These are phyloP conservation scores for Verticillium nonalfalfae DNA, from an alignment of 2,329 filamentous ascomycete species.

Conservation along the genomic window DNA sequence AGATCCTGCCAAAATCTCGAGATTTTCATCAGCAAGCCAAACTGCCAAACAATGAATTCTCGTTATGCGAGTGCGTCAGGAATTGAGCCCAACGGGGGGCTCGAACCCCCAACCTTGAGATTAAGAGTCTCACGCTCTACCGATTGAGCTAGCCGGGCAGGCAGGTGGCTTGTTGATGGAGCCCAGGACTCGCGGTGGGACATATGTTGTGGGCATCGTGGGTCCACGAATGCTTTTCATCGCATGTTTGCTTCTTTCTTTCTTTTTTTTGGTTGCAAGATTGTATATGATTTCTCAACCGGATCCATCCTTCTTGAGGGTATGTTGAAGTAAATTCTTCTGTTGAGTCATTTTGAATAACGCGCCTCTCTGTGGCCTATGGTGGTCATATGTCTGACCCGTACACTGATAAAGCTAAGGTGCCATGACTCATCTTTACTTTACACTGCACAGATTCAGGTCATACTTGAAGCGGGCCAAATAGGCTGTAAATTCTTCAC, in stretches of 20 bases:
- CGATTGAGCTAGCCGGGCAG: slow-evolving; percentile 59
- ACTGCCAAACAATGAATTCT: neutral
- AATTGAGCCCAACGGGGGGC: slow-evolving; percentile 2
- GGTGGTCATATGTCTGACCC: too few relatives aligned
- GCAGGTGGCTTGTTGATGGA: neutral
- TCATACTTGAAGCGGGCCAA: too few relatives aligned
- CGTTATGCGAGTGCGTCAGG: neutral
- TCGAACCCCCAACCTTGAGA: slow-evolving; percentile 52
- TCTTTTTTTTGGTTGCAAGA: neutral
- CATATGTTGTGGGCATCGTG: neutral
- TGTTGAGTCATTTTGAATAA: too few relatives aligned
- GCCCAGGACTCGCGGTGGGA: neutral
- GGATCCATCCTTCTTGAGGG: too few relatives aligned
- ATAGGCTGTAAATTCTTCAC: too few relatives aligned
- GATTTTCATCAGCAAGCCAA: neutral
- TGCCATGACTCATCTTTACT: too few relatives aligned
- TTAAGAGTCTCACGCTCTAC: slow-evolving; percentile 69
- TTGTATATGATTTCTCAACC: neutral
- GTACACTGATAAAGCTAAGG: too few relatives aligned
- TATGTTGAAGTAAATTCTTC: too few relatives aligned
- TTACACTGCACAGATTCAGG: too few relatives aligned
- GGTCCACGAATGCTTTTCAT: neutral
- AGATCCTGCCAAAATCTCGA: too few relatives aligned
- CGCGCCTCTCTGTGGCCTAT: too few relatives aligned
- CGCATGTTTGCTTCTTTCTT: neutral